Percentiles rank a stretch among this genome's conserved stretches.
Evolutionary conservation across 495 filamentous ascomycete genomes (phyloP).

Genomic region (Hypoxylon intermedium): DNA sequence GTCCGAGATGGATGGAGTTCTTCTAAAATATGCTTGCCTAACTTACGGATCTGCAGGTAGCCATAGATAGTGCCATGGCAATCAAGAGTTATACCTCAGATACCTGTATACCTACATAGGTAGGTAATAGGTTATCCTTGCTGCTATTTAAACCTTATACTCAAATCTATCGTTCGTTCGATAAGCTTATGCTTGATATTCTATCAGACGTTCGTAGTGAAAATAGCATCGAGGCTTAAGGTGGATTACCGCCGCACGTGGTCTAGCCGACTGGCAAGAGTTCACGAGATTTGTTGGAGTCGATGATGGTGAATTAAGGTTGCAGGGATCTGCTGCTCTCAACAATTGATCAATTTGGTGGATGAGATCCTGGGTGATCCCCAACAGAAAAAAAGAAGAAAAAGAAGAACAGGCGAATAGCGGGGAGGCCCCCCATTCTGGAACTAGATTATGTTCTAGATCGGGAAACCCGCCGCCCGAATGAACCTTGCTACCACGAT

Average conservation of each 20-base stretch:
- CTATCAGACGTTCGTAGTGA: too few relatives aligned
- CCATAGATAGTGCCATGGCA: too few relatives aligned
- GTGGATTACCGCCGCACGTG: slow-evolving; percentile 23
- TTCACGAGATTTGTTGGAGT: slow-evolving; percentile 8
- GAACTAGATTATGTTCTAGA: slow-evolving; percentile 6
- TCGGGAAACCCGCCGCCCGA: slow-evolving; percentile 22
- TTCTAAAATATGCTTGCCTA: too few relatives aligned
- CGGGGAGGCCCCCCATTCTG: slow-evolving; percentile 20
- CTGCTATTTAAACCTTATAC: too few relatives aligned
- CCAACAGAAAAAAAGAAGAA: slow-evolving; percentile 36
- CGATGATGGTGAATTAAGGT: slow-evolving; percentile 6
- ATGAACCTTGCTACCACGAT: slow-evolving; percentile 16
- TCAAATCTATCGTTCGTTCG: too few relatives aligned
- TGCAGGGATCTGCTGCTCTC: slow-evolving; percentile 31
- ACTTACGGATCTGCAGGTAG: too few relatives aligned
- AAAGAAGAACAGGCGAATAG: not conserved
- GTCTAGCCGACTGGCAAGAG: slow-evolving; percentile 25
- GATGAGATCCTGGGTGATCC: slow-evolving; percentile 34
- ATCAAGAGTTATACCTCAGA: too few relatives aligned
- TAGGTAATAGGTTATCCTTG: too few relatives aligned
- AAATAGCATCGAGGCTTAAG: too few relatives aligned
- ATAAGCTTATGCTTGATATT: too few relatives aligned
- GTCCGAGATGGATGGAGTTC: too few relatives aligned
- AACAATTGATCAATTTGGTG: slow-evolving; percentile 38
- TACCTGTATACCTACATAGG: too few relatives aligned